phyloP scores from a whole-genome alignment of 176 grass and related monocot species.

The Coix lacrymajobi region DNA sequence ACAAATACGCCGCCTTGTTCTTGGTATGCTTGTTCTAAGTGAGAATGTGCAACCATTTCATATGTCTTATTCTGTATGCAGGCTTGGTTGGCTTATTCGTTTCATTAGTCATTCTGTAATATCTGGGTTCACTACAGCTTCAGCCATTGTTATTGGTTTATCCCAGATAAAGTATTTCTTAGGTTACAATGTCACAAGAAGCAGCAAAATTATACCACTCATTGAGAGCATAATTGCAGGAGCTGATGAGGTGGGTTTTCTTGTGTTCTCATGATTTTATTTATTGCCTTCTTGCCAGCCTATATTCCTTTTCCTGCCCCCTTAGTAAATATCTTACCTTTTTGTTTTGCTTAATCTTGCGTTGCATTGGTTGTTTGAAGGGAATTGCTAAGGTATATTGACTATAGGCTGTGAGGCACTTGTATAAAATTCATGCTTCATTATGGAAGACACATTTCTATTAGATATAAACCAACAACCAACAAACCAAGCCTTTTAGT shows the following conservation, averaged over 20 bases:
- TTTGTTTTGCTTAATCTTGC: not conserved
- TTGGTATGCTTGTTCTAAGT: not conserved
- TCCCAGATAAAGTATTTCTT: conserved; percentile 98
- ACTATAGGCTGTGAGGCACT: not conserved
- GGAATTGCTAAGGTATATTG: not conserved
- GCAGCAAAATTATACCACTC: conserved; percentile 94
- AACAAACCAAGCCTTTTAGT: too few species aligned
- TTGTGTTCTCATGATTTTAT: conserved; percentile 11
- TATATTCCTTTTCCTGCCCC: not conserved
- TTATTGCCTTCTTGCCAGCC: not conserved
- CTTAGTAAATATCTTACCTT: not conserved
- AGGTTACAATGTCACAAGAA: conserved; percentile 74
- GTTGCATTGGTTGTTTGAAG: not conserved
- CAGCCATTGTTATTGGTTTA: conserved; percentile 86
- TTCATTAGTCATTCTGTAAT: conserved; percentile 98
- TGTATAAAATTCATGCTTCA: not conserved
- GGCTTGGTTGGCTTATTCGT: conserved; percentile 92
- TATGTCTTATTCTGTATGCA: conserved; percentile 27
- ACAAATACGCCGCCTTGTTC: not conserved
- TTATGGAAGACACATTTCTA: not conserved
- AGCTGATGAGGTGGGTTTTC: conserved; percentile 61
- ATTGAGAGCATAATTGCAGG: conserved; percentile 81
- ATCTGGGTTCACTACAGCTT: conserved; percentile 95
- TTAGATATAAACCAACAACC: not conserved
- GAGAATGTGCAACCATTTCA: conserved; percentile 4